Base-by-base conservation (phyloP, 2,329 filamentous ascomycete species). In the Ceratocystis cacaofunesta region DNA sequence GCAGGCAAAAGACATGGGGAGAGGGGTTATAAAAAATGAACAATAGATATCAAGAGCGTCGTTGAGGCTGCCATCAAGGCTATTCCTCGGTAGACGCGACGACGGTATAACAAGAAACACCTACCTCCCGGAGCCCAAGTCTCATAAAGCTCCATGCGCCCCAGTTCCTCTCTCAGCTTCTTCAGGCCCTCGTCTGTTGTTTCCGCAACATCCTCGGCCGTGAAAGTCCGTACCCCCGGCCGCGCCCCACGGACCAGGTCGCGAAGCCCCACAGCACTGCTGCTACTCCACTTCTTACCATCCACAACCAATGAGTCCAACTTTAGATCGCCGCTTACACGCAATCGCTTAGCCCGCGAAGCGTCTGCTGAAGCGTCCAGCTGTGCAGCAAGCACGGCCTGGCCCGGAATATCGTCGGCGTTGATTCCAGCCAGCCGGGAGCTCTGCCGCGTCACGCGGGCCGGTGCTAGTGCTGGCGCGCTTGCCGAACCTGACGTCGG, bases 201-300 rank as follows among this genome's bases (percentile, higher is more conserved):
- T 68, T 90, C 84, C 68, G 87, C 85, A 3, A 94, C 82, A 73
- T 96, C 89, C 0, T 92, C 85, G n/a, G 88, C 85, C 0, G 84
- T 87, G 72, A 97, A 97, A 0, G 92, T 97, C 22, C 90, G 80
- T 64, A 90, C 81, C 61, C 92, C 90, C 0, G 91, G 90, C 69
- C 88, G 85, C 0, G 91, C 90, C 1, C 82, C 89, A 72, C 81
- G 82, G 28, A 80, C 74, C 1, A 87, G 76, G 1, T 75, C 74
- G 61, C 77, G 78, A 22, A 92, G 78, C 62, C 90, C 85, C 52
- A 57, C n/a, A 22, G 85, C 85, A 17, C 86, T 78, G 10, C 83
- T 85, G 30, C 79, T 80, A 60, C 87, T 82, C 82, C 86, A 94
- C 69, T 86, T 87, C 72, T 88, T 86, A 0, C 92, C 91, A 44